These are phyloP conservation scores for Halophytophthora batemanensis DNA, from an alignment of 352 stramenopile species.

Conservation along the genomic window DNA sequence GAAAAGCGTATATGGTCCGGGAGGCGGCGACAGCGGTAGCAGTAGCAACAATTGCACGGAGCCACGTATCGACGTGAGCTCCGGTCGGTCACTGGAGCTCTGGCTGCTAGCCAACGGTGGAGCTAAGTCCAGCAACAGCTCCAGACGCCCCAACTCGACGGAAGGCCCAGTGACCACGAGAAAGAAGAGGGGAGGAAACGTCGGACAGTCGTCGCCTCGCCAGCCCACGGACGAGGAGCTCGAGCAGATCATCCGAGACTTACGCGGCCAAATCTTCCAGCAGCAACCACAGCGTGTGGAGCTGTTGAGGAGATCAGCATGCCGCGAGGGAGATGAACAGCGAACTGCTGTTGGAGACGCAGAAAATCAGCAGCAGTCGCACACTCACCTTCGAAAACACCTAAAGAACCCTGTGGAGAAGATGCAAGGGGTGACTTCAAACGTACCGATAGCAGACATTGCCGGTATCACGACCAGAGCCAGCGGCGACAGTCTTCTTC, in stretches of 20 bases:
- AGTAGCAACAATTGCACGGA: constrained; percentile 5
- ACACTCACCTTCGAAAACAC: constrained; percentile 30
- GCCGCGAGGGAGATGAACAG: not conserved
- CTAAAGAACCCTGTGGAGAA: constrained; percentile 66
- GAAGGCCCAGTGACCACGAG: not conserved
- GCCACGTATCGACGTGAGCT: not conserved
- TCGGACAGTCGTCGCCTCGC: constrained; percentile 1
- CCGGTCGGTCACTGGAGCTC: not conserved
- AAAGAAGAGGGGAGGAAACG: not conserved
- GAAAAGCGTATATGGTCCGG: constrained; percentile 15
- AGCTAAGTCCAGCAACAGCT: not conserved
- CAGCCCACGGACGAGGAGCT: constrained; percentile 54
- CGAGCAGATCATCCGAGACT: constrained; percentile 62
- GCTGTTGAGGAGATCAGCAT: not conserved
- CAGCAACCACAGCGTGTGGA: constrained; percentile 23
- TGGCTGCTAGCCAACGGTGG: not conserved
- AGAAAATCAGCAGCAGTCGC: constrained; percentile 1
- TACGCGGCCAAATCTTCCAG: constrained; percentile 52
- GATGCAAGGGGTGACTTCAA: constrained; percentile 22
- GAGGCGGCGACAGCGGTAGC: constrained; percentile 1
- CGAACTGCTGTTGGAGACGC: not conserved
- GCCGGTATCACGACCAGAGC: constrained; percentile 5
- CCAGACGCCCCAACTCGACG: constrained; percentile 3
- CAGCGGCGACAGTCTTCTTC: constrained; percentile 1
- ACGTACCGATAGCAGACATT: not conserved